Evolutionary conservation across 305 asterid species (phyloP).

Genomic region (Plantago coronopus): DNA sequence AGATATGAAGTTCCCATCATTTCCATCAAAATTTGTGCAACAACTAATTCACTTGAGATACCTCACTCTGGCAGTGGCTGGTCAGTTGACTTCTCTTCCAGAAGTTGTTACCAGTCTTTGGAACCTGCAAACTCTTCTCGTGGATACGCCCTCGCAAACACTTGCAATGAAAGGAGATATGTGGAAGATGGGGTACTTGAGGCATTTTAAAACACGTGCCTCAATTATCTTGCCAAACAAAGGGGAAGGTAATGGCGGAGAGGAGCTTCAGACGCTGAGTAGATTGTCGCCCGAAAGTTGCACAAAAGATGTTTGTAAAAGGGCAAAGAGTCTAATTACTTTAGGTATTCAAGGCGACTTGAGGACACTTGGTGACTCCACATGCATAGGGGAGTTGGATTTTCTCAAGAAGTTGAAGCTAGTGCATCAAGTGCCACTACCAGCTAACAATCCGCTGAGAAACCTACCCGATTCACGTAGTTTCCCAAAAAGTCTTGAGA

Average conservation of each 20-base stretch:
- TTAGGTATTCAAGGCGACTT: constrained; percentile 4
- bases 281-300: not conserved
- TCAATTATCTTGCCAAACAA: not conserved
- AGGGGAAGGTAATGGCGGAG: not conserved
- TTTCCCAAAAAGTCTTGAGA: not conserved
- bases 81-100: not conserved
- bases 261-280: not conserved
- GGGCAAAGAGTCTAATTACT: not conserved
- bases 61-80: not conserved
- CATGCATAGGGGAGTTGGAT: not conserved
- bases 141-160: not conserved
- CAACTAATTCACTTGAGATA: not conserved
- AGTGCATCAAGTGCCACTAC: not conserved
- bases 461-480: not conserved
- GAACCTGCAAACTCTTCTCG: not conserved
- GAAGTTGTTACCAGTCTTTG: not conserved
- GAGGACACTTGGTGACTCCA: not conserved
- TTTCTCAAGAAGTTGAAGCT: constrained; percentile 1
- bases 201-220: not conserved
- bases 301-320: not conserved
- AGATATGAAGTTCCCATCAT: not conserved
- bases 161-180: not conserved
- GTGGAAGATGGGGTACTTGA: not conserved
- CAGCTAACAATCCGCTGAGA: not conserved
- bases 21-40: not conserved